Evolutionary conservation across 2,329 filamentous ascomycete species (phyloP).

Genomic region (Pseudogymnoascus sp.): DNA sequence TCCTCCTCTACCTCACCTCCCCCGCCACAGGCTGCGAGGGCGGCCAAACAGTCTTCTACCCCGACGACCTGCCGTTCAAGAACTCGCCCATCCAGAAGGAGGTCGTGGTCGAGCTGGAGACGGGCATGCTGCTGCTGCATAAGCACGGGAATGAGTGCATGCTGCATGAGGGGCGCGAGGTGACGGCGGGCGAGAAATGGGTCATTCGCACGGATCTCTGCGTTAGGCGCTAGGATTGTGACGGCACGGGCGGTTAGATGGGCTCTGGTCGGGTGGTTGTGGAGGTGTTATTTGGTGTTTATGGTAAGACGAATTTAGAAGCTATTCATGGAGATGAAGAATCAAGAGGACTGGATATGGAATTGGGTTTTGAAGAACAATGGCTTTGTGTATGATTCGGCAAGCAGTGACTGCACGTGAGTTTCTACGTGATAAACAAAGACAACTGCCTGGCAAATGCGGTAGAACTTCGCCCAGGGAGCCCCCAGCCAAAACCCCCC

Average conservation of each 20-base stretch:
- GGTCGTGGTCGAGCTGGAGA: constrained; percentile 64
- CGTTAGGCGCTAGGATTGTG: constrained; percentile 40
- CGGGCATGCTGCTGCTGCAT: constrained; percentile 80
- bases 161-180: constrained; percentile 79
- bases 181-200: constrained; percentile 80
- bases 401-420: not conserved
- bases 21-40: constrained; percentile 66
- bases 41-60: constrained; percentile 89
- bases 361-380: not conserved
- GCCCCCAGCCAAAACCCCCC: not conserved
- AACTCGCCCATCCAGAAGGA: constrained; percentile 45
- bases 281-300: not conserved
- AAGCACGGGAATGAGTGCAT: constrained; percentile 85
- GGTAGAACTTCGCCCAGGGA: too few relatives aligned
- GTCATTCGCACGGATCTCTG: constrained; percentile 78
- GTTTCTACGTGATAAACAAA: not conserved
- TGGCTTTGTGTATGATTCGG: not conserved
- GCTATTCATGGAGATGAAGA: not conserved
- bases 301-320: not conserved
- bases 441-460: not conserved
- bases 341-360: not conserved
- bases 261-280: not conserved
- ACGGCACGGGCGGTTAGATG: not conserved
- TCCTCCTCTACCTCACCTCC: constrained; percentile 79
- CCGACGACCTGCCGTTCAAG: constrained; percentile 46